Base-by-base conservation (phyloP, 1,284 basidiomycete genomes). In the Coriolopsis trogii region DNA sequence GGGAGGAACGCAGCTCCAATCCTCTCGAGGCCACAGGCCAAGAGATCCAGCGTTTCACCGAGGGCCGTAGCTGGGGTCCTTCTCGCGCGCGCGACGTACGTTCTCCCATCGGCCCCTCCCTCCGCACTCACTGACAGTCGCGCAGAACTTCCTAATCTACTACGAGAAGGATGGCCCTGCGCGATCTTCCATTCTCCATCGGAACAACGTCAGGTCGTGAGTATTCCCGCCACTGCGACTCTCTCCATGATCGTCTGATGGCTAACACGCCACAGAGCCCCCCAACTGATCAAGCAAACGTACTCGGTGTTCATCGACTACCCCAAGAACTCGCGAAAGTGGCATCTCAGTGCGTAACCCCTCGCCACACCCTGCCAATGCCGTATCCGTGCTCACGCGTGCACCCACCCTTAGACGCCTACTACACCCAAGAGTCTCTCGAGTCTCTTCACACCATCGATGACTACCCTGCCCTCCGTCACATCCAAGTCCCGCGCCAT, bases 361-460 rank as follows among this genome's bases (percentile, higher is more conserved):
- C 28, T n/a, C 30, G 15, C 43, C 44, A 16, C 26, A n/a, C 2
- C 24, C 15, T 29, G 15, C 15, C 9, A 16, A 26, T 38, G 24
- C 28, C 25, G 34, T 20, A n/a, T n/a, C 30, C 13, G 16, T 5
- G 13, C 41, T 39, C 30, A 46, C 18, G 31, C 25, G 6, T 33
- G 48, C 48, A 31, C 37, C 13, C 37, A 21, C 29, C 15, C 24
- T 15, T 53, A 75, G 73, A 74, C 53, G 74, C 74, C 6, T 75
- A 75, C 55, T 74, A 70, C 53, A 74, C 71, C 3, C 67, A 70
- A 34, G 72, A 70, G 30, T 79, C 84, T 0, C 65, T 82, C 30
- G 74, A 82, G 43, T 71, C 72, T 44, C 75, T 90, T 28, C 70
- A 65, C 39, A 83, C 80, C 1, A 75, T 90, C 49, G 78, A 85